These are phyloP conservation scores for Eucalyptus erythrocorys DNA, from an alignment of 345 rosid genomes.

Conservation along the genomic window DNA sequence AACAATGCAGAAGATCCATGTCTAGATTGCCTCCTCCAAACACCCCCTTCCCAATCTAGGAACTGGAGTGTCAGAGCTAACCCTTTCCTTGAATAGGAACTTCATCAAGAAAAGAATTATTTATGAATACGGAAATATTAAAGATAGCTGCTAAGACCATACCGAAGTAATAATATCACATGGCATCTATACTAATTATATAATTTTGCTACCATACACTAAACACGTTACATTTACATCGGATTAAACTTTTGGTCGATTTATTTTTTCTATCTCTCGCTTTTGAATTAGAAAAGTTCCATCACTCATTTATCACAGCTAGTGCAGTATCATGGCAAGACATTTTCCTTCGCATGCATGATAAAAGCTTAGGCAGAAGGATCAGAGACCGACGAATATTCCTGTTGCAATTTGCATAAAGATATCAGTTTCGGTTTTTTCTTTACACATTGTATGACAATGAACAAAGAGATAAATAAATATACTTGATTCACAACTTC, in stretches of 20 bases:
- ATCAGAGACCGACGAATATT: background rate
- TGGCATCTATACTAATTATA: rapidly evolving
- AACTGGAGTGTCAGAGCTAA: background rate
- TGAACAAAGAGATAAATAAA: background rate
- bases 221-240: rapidly evolving
- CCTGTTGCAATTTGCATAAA: background rate
- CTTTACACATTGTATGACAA: background rate
- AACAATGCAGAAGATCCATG: background rate
- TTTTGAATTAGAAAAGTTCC: background rate
- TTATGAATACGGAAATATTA: background rate
- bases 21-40: background rate
- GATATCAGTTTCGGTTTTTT: background rate
- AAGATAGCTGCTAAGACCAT: background rate
- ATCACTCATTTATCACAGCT: background rate
- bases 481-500: background rate
- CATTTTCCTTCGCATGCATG: background rate
- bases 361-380: background rate
- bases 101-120: background rate
- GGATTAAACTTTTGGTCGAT: background rate
- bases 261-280: background rate
- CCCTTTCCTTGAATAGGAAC: background rate
- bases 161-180: background rate
- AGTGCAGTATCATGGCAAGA: background rate
- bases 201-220: background rate
- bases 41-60: background rate